Evolutionary conservation across 1,284 basidiomycete species (phyloP).

Genomic region (Cystobasidiaceae sp.): DNA sequence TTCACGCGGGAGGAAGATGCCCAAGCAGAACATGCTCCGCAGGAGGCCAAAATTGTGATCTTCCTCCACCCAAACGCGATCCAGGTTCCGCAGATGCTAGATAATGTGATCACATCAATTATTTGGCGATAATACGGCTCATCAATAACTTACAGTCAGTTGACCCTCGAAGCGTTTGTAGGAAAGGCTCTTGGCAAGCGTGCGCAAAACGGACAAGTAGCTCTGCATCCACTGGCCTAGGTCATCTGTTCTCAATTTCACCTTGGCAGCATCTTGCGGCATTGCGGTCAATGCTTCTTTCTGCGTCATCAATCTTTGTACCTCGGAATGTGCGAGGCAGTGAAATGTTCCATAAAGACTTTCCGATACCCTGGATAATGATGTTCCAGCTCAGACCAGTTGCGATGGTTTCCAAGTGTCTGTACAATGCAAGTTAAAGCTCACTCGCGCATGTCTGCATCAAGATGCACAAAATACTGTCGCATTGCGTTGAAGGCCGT

Average conservation of each 20-base stretch:
- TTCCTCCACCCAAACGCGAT: conserved; percentile 19
- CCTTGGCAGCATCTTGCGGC: not conserved
- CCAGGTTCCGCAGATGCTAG: conserved; percentile 16
- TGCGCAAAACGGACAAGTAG: not conserved
- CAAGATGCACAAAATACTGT: too few species aligned
- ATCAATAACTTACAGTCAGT: not conserved
- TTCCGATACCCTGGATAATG: too few species aligned
- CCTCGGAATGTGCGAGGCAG: too few species aligned
- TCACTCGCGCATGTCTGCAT: too few species aligned
- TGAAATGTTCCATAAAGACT: too few species aligned
- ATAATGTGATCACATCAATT: not conserved
- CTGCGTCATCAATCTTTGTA: not conserved
- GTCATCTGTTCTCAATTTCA: not conserved
- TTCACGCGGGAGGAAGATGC: conserved; percentile 11
- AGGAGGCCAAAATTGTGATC: conserved; percentile 9
- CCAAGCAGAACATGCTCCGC: conserved; percentile 24
- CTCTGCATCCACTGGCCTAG: not conserved
- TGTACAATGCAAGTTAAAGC: too few species aligned
- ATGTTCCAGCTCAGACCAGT: too few species aligned
- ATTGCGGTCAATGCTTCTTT: not conserved
- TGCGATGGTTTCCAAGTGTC: too few species aligned
- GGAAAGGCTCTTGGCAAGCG: not conserved
- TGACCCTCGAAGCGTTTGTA: not conserved
- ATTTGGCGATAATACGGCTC: not conserved
- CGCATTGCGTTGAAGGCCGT: too few species aligned